Conservation (phyloP, 2,329 filamentous ascomycete genomes). For the Colletotrichum karsti region DNA sequence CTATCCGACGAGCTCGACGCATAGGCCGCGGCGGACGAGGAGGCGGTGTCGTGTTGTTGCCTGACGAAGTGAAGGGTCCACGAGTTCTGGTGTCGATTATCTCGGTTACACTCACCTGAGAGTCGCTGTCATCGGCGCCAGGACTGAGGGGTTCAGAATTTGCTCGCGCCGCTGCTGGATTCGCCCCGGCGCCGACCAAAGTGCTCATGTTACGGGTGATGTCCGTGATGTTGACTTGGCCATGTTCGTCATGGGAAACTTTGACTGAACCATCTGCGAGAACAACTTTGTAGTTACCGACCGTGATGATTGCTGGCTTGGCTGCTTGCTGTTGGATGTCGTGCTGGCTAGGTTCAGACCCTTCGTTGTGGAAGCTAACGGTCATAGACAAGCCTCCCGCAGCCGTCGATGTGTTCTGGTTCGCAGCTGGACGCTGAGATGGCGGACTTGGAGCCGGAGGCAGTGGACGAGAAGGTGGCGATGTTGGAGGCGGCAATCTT, state of each 20-base stretch:
- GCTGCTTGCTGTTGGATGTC: neutral
- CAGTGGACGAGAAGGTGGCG: too few species aligned
- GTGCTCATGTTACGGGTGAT: neutral
- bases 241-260: neutral
- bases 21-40: neutral
- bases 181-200: neutral
- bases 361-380: neutral
- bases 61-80: neutral
- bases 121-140: neutral
- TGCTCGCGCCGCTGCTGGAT: neutral
- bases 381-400: neutral
- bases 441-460: too few species aligned
- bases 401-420: too few species aligned
- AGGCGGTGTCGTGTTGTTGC: neutral
- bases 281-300: neutral
- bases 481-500: too few species aligned
- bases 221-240: neutral
- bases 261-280: neutral
- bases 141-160: neutral
- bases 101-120: neutral
- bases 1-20: neutral
- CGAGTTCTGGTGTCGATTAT: neutral
- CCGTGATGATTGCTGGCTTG: neutral
- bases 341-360: neutral
- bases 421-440: too few species aligned